Conservation (phyloP, 2,329 filamentous ascomycete genomes). For the Fusarium guadeloupense region DNA sequence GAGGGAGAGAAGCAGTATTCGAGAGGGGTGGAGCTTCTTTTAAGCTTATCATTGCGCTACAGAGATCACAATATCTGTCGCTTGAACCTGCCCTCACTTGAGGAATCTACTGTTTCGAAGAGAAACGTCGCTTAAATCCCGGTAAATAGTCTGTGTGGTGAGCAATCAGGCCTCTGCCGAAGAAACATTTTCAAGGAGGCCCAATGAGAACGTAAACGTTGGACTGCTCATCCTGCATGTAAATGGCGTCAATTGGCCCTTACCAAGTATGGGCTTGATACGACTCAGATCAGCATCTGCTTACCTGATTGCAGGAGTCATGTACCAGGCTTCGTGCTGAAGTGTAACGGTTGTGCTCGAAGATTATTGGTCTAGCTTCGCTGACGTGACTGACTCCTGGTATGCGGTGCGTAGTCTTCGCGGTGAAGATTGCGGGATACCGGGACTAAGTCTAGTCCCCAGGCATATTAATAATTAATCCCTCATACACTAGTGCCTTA, state of each 20-base stretch:
- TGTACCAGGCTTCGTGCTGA: not conserved
- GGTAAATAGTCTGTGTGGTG: not conserved
- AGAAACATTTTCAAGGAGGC: fast-evolving
- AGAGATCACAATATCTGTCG: fast-evolving
- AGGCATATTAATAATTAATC: slow-evolving; percentile 1
- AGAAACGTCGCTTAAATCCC: not conserved
- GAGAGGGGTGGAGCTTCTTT: not conserved
- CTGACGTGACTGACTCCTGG: slow-evolving; percentile 28
- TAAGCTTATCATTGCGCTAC: slow-evolving; percentile 5
- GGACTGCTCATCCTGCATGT: slow-evolving; percentile 7
- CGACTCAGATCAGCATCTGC: not conserved
- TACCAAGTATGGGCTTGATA: not conserved
- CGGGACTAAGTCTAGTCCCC: not conserved
- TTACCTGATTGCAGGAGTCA: not conserved
- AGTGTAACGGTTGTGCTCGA: not conserved
- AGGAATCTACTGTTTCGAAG: not conserved
- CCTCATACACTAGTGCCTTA: not conserved
- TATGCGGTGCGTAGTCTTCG: slow-evolving; percentile 28
- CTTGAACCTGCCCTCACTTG: too few relatives aligned
- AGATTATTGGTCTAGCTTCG: not conserved
- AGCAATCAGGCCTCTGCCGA: not conserved
- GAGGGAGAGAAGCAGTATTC: fast-evolving
- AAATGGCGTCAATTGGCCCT: slow-evolving; percentile 20
- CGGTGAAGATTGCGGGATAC: slow-evolving; percentile 1
- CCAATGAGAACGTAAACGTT: not conserved